phyloP scores from a whole-genome alignment of 768 basidiomycete species.

The Termitomyces titanicus region DNA sequence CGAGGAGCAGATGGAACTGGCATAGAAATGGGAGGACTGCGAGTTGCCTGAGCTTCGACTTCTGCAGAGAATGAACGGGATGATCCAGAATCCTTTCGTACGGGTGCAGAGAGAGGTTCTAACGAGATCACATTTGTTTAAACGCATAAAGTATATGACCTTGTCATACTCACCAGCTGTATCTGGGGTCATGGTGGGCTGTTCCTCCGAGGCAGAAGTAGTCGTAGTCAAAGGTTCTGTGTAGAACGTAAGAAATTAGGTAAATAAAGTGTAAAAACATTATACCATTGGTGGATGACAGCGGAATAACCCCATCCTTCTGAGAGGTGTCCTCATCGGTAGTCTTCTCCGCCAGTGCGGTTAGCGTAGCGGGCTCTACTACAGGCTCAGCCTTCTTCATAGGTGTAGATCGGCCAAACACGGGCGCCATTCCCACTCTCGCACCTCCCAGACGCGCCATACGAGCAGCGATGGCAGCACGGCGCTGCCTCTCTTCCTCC shows the following conservation, averaged over 20 bases:
- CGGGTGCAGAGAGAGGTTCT: conserved; percentile 13
- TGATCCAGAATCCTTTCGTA: conserved; percentile 23
- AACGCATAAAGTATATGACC: background rate
- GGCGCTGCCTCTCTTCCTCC: conserved; percentile 72
- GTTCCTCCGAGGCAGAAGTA: conserved; percentile 8
- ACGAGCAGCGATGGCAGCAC: conserved; percentile 85
- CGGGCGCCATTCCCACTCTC: conserved; percentile 73
- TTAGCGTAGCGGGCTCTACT: conserved; percentile 22
- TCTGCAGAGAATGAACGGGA: conserved; percentile 24
- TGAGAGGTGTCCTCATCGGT: conserved; percentile 10
- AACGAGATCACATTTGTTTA: background rate
- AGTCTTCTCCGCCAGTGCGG: background rate
- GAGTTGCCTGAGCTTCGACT: conserved; percentile 27
- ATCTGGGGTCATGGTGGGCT: background rate
- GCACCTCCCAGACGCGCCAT: conserved; percentile 93
- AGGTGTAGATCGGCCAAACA: conserved; percentile 52
- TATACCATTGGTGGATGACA: conserved; percentile 6
- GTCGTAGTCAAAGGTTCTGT: conserved; percentile 6
- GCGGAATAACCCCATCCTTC: background rate
- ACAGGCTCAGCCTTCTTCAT: conserved; percentile 29
- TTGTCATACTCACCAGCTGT: conserved; percentile 6
- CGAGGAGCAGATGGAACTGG: conserved; percentile 73
- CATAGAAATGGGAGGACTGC: conserved; percentile 51
- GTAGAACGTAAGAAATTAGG: background rate
- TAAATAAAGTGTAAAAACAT: background rate